Evolutionary conservation across 805 yeast species (phyloP).

Genomic region (Yamadazyma takamatsuzukensis): DNA sequence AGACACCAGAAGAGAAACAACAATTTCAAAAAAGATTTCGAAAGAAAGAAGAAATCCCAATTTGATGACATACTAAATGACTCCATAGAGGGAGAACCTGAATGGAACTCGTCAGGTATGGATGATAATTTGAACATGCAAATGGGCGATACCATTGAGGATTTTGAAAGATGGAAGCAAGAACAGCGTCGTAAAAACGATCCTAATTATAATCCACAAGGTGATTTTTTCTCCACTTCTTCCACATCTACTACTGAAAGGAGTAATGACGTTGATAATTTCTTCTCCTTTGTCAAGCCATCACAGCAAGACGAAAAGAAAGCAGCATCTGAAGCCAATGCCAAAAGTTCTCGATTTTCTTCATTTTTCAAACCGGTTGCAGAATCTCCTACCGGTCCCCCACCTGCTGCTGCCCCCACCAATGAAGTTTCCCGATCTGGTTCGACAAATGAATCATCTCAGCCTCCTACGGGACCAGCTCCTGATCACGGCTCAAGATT

Average conservation of each 20-base stretch:
- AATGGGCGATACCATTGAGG: constrained; percentile 53
- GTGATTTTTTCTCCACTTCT: constrained; percentile 1
- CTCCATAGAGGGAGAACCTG: constrained; percentile 21
- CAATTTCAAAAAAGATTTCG: constrained; percentile 6
- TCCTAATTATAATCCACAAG: constrained; percentile 10
- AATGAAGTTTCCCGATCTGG: background rate
- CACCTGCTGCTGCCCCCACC: constrained; percentile 4
- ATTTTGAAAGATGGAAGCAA: constrained; percentile 56
- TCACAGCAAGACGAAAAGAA: constrained; percentile 10
- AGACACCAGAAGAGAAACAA: constrained; percentile 10
- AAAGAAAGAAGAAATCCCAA: constrained; percentile 5
- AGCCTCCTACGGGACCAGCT: constrained; percentile 1
- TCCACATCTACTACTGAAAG: no score
- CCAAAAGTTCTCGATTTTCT: constrained; percentile 35
- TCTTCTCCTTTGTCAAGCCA: constrained; percentile 39
- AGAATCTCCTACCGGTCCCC: constrained; percentile 2
- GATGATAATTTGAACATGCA: constrained; percentile 21
- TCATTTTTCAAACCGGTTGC: constrained; percentile 22
- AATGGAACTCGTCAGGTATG: constrained; percentile 34
- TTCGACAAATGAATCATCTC: background rate
- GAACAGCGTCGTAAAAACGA: constrained; percentile 42
- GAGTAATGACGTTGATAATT: constrained; percentile 41
- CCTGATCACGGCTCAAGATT: background rate
- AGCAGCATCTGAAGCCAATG: constrained; percentile 10
- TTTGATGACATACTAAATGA: constrained; percentile 1